Percentiles rank a stretch among this genome's conserved stretches.
Evolutionary conservation across 139 green algal species (phyloP).

Genomic region (Tetradesmus lagerheimii): DNA sequence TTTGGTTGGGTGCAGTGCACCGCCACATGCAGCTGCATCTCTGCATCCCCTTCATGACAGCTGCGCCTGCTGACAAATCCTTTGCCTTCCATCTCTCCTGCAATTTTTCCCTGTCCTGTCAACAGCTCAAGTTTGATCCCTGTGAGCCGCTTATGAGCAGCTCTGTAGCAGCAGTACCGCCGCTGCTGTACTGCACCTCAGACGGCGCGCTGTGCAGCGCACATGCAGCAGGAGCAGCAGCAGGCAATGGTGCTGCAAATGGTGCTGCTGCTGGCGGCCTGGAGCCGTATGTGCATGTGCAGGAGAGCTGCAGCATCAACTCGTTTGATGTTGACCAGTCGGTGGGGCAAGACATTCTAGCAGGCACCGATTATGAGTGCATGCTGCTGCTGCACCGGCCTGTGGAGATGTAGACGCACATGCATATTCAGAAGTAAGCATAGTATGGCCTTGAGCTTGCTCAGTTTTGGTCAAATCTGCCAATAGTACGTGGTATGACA

Average conservation of each 20-base stretch:
- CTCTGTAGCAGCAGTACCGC: conserved; percentile 22
- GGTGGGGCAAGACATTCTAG: conserved; percentile 53
- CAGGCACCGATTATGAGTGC: conserved; percentile 54
- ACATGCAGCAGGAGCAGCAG: not conserved
- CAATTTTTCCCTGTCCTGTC: not conserved
- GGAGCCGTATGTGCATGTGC: conserved; percentile 34
- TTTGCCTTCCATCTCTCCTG: not conserved
- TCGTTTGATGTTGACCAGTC: conserved; percentile 59
- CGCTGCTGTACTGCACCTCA: conserved; percentile 62
- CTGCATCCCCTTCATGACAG: too few species aligned
- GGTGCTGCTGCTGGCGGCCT: not conserved
- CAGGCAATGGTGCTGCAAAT: not conserved
- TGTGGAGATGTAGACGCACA: conserved; percentile 4
- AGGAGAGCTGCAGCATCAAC: conserved; percentile 49
- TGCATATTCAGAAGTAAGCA: not conserved
- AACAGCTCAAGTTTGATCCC: conserved; percentile 37
- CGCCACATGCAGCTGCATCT: too few species aligned
- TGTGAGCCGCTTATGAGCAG: conserved; percentile 6
- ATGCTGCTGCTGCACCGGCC: conserved; percentile 53
- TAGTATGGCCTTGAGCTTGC: too few species aligned
- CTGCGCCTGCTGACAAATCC: not conserved
- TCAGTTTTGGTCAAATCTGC: too few species aligned
- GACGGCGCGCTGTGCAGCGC: conserved; percentile 52
- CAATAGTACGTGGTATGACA: too few species aligned
- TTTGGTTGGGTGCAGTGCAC: too few species aligned